These are phyloP conservation scores for Apophysomyces sp. DNA, from an alignment of 371 early-diverging fungal genomes.

Conservation along the genomic window DNA sequence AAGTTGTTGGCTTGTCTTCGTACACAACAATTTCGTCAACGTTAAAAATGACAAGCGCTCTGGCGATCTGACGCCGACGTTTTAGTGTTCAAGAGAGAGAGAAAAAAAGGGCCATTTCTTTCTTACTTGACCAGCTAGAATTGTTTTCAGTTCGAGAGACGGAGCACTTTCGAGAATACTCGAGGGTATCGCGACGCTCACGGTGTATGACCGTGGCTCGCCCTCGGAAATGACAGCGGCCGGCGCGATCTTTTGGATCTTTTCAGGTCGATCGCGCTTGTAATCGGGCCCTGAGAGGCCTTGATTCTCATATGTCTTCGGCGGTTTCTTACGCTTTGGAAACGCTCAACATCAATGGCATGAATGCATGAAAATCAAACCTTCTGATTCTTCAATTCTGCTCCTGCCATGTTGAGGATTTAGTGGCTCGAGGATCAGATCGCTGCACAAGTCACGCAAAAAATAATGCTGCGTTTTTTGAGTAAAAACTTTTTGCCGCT, in stretches of 20 bases:
- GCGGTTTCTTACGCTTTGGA: constrained; percentile 12
- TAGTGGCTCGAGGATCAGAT: background rate
- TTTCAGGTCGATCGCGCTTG: constrained; percentile 32
- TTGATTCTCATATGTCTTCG: constrained; percentile 49
- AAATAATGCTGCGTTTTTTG: too few species aligned
- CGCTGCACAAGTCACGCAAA: background rate
- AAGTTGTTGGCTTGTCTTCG: constrained; percentile 45
- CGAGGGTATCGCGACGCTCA: constrained; percentile 71
- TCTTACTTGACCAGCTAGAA: constrained; percentile 69
- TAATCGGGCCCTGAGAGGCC: constrained; percentile 52
- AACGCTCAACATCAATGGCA: background rate
- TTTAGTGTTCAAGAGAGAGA: background rate
- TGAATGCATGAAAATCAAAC: background rate
- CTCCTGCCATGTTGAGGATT: background rate
- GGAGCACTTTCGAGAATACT: constrained; percentile 71
- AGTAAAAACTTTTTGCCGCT: too few species aligned
- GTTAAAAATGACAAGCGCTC: constrained; percentile 60
- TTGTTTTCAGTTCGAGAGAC: constrained; percentile 69
- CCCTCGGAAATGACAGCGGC: constrained; percentile 23
- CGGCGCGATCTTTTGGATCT: constrained; percentile 26
- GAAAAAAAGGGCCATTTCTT: background rate
- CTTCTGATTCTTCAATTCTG: background rate
- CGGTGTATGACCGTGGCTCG: constrained; percentile 56
- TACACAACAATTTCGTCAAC: constrained; percentile 77
- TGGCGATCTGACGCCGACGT: constrained; percentile 48